A percentile compares a stretch with the other conserved stretches of the same genome.
These are phyloP conservation scores for Saccharomycopsis sp. DNA, from an alignment of 805 yeast genomes.

Conservation along the genomic window DNA sequence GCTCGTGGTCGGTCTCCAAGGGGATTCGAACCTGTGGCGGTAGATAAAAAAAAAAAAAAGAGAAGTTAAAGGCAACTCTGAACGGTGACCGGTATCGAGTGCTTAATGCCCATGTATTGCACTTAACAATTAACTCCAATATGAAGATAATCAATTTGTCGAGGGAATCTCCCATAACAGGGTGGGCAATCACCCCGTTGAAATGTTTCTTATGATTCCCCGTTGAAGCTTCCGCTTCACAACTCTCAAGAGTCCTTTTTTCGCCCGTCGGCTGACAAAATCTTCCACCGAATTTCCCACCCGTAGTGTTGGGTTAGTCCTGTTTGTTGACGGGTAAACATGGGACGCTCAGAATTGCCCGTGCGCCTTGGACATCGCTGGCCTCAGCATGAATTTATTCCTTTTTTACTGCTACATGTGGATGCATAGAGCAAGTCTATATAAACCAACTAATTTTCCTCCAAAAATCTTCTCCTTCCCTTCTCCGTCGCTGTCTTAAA, in stretches of 20 bases:
- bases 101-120: conserved; percentile 15
- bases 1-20: too few relatives aligned
- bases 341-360: conserved; percentile 7
- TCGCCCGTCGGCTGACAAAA: conserved; percentile 4
- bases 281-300: conserved; percentile 19
- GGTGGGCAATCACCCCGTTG: background rate
- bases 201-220: conserved; percentile 12
- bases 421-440: too few relatives aligned
- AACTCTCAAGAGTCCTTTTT: background rate
- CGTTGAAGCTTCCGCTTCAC: conserved; percentile 12
- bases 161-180: conserved; percentile 1
- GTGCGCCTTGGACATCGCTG: background rate
- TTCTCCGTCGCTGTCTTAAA: too few relatives aligned
- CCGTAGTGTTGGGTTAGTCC: conserved; percentile 3
- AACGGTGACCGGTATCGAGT: conserved; percentile 19
- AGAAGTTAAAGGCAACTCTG: background rate
- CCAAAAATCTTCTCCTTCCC: too few relatives aligned
- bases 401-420: too few relatives aligned
- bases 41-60: background rate
- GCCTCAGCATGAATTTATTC: background rate
- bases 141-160: background rate
- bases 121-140: conserved; percentile 8
- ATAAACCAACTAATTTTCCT: too few relatives aligned
- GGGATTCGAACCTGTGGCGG: background rate
- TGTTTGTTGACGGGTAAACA: conserved; percentile 16